Evolutionary conservation across 345 rosid genomes (phyloP).

Genomic region (Ricinus communis): DNA sequence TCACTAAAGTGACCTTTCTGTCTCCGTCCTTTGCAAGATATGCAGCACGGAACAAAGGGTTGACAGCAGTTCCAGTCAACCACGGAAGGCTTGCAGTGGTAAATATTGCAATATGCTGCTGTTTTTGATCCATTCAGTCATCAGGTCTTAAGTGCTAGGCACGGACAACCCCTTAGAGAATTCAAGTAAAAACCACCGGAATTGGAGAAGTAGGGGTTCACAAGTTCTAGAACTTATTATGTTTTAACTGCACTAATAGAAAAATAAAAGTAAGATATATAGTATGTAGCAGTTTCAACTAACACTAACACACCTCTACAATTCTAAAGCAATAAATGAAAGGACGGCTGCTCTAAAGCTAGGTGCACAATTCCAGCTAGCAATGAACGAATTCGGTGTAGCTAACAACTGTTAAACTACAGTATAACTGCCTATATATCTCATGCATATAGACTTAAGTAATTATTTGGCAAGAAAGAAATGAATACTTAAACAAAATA

Average conservation of each 20-base stretch:
- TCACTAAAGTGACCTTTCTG: constrained; percentile 72
- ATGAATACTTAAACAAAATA: neutral
- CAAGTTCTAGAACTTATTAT: too few relatives aligned
- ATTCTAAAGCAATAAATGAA: neutral
- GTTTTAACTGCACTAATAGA: neutral
- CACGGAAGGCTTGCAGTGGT: constrained; percentile 97
- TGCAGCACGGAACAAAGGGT: constrained; percentile 94
- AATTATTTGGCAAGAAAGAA: too few relatives aligned
- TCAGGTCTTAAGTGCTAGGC: constrained; percentile 5
- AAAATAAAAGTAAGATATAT: constrained; percentile 2
- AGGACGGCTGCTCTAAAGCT: too few relatives aligned
- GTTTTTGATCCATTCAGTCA: constrained; percentile 52
- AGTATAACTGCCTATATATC: neutral
- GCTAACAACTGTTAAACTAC: neutral
- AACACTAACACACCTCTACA: too few relatives aligned
- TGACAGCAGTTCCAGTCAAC: constrained; percentile 97
- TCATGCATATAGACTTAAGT: neutral
- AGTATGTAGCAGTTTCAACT: neutral
- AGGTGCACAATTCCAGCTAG: neutral
- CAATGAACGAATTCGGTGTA: neutral
- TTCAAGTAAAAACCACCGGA: neutral
- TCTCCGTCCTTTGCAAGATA: constrained; percentile 75
- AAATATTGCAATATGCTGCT: constrained; percentile 70
- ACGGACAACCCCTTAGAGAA: neutral
- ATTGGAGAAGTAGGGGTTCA: too few relatives aligned